Percentiles rank a stretch among this genome's conserved stretches.
Evolutionary conservation across 2,329 filamentous ascomycete species (phyloP).

Genomic region (Aquanectria penicillioides): DNA sequence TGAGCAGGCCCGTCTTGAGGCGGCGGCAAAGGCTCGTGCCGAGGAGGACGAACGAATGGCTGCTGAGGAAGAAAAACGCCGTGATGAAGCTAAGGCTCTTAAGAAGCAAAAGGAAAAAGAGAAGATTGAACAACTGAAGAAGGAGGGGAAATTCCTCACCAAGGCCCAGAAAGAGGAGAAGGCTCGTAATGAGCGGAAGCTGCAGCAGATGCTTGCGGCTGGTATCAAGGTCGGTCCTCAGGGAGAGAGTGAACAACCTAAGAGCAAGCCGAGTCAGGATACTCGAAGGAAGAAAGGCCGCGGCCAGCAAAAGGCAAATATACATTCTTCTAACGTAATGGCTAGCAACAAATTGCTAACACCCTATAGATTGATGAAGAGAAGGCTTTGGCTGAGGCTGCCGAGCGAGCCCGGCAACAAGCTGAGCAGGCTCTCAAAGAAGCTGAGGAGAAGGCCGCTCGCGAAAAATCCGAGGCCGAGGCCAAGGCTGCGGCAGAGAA

Average conservation of each 20-base stretch:
- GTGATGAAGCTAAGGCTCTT: slow-evolving; percentile 76
- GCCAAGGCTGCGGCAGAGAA: slow-evolving; percentile 64
- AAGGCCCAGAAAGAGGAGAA: slow-evolving; percentile 88
- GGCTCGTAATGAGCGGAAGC: slow-evolving; percentile 78
- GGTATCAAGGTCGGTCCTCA: slow-evolving; percentile 77
- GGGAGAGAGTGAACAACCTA: slow-evolving; percentile 69
- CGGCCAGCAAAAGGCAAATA: slow-evolving; percentile 63
- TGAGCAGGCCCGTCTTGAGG: slow-evolving; percentile 68
- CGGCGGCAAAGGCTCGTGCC: slow-evolving; percentile 71
- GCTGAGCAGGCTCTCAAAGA: slow-evolving; percentile 74
- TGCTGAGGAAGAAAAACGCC: slow-evolving; percentile 74
- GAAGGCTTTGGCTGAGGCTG: slow-evolving; percentile 80
- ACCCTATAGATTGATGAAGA: slow-evolving; percentile 74
- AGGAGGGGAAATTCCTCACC: slow-evolving; percentile 86
- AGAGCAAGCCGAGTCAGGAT: slow-evolving; percentile 82
- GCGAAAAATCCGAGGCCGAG: slow-evolving; percentile 66
- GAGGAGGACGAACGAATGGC: slow-evolving; percentile 73
- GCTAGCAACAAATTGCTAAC: slow-evolving; percentile 19
- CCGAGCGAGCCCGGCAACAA: slow-evolving; percentile 73
- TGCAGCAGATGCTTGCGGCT: slow-evolving; percentile 86
- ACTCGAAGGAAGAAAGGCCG: slow-evolving; percentile 81
- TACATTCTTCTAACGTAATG: background rate
- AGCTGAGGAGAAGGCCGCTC: slow-evolving; percentile 68
- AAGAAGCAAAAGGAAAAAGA: slow-evolving; percentile 91
- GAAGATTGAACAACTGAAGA: slow-evolving; percentile 86